Conservation (phyloP, 2,329 filamentous ascomycete species). For the Calonectria honghensis region DNA sequence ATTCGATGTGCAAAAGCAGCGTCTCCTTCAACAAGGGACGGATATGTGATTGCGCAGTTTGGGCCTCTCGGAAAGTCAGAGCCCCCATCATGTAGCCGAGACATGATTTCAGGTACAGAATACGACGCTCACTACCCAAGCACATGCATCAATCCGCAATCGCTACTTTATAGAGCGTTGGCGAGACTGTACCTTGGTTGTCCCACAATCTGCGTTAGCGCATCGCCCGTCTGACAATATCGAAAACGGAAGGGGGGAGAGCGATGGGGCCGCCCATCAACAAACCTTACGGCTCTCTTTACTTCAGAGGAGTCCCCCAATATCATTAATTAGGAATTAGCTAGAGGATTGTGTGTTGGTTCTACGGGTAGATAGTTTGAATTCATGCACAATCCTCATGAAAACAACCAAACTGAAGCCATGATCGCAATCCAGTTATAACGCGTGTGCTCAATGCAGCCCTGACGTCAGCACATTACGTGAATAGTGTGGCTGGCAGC, state of each 20-base stretch:
- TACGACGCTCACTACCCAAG: neutral
- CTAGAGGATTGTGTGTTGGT: neutral
- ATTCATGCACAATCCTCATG: no score
- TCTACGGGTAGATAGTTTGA: neutral
- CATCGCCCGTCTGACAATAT: neutral
- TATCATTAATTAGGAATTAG: no score
- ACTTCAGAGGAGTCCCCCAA: no score
- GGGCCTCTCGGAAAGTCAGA: neutral
- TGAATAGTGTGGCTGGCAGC: neutral
- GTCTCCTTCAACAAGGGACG: neutral
- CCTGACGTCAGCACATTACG: slow-evolving; percentile 9
- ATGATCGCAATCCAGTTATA: neutral
- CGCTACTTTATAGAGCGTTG: neutral
- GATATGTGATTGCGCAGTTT: neutral
- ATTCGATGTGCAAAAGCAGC: neutral
- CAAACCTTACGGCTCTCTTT: neutral
- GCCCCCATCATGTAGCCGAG: neutral
- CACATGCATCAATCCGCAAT: neutral
- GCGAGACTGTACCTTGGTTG: neutral
- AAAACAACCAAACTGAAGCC: neutral
- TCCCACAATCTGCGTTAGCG: slow-evolving; percentile 21
- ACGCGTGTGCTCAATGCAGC: slow-evolving; percentile 4
- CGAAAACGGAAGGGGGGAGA: neutral
- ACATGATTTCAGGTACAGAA: neutral
- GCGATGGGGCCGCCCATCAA: neutral